A percentile compares a stretch with the other conserved stretches of the same genome.
Evolutionary conservation across 2,329 filamentous ascomycete genomes (phyloP).

Genomic region (Fusarium abutilonis): DNA sequence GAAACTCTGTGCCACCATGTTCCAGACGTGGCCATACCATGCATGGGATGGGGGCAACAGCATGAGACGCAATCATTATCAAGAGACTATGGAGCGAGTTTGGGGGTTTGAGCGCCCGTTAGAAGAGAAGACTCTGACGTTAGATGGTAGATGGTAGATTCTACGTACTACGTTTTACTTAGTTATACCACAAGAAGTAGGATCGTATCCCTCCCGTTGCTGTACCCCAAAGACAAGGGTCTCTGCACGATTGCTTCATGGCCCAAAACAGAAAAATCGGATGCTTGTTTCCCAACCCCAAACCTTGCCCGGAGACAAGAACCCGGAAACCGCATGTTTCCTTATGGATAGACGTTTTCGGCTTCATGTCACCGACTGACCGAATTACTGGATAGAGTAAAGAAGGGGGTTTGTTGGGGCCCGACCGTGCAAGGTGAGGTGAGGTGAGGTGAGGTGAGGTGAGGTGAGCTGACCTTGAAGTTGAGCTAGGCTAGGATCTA

Average conservation of each 20-base stretch:
- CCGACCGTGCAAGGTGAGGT: conserved; percentile 18
- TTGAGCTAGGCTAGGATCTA: not conserved
- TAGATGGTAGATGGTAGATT: conserved; percentile 7
- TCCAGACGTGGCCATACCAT: conserved; percentile 4
- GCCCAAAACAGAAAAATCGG: conserved; percentile 12
- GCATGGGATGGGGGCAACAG: conserved; percentile 13
- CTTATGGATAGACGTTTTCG: conserved; percentile 5
- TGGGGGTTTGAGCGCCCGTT: conserved; percentile 21
- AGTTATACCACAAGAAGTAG: conserved; percentile 18
- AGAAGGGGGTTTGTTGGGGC: conserved; percentile 2
- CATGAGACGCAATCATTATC: conserved; percentile 15
- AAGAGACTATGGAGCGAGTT: conserved; percentile 19
- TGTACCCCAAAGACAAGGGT: conserved; percentile 26
- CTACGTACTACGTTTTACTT: conserved; percentile 14
- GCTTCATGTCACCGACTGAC: conserved; percentile 32
- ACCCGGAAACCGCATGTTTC: conserved; percentile 31
- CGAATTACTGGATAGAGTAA: conserved; percentile 21
- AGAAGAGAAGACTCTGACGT: not conserved
- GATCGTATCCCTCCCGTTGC: conserved; percentile 6
- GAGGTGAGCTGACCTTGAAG: conserved; percentile 33
- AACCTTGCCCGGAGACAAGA: conserved; percentile 31
- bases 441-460: conserved; percentile 14
- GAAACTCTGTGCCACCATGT: conserved; percentile 7
- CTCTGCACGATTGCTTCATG: too few species aligned
- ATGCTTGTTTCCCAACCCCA: conserved; percentile 8